Evolutionary conservation across 345 rosid genomes (phyloP).

Genomic region (Draba incana): DNA sequence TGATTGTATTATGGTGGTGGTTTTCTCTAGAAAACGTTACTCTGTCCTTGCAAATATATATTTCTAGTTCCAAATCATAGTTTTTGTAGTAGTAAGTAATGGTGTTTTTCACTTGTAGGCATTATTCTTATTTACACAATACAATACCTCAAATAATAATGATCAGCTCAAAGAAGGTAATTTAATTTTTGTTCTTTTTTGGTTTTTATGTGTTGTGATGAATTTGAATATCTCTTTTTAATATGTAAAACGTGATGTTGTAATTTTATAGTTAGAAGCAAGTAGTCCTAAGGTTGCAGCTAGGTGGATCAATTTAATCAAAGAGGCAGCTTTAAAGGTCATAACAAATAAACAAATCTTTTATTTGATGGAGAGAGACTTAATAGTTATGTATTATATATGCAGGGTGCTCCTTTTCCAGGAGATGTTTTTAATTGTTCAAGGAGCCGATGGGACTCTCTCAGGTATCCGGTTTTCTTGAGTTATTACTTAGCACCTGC

Average conservation of each 20-base stretch:
- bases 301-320: conserved; percentile 84
- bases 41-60: no score
- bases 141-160: conserved; percentile 80
- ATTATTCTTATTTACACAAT: conserved; percentile 82
- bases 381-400: conserved; percentile 32
- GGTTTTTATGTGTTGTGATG: conserved; percentile 14
- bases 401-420: conserved; percentile 63
- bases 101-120: conserved; percentile 57
- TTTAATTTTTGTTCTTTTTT: background rate
- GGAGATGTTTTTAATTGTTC: conserved; percentile 61
- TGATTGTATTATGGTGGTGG: no score
- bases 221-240: conserved; percentile 14
- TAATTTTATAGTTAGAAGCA: conserved; percentile 70
- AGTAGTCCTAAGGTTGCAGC: conserved; percentile 96
- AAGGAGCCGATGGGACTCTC: conserved; percentile 70
- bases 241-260: conserved; percentile 37
- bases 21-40: no score
- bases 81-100: conserved; percentile 13
- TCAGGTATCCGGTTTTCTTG: conserved; percentile 44
- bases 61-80: background rate
- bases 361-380: conserved; percentile 27
- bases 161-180: conserved; percentile 90
- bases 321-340: conserved; percentile 85
- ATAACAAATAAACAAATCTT: conserved; percentile 3
- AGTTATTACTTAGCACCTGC: conserved; percentile 8